Evolutionary conservation across 177 flowering plant genomes (phyloP), one percentile per base, ranked within the genome.

Genomic region (Vitis hybrid): DNA sequence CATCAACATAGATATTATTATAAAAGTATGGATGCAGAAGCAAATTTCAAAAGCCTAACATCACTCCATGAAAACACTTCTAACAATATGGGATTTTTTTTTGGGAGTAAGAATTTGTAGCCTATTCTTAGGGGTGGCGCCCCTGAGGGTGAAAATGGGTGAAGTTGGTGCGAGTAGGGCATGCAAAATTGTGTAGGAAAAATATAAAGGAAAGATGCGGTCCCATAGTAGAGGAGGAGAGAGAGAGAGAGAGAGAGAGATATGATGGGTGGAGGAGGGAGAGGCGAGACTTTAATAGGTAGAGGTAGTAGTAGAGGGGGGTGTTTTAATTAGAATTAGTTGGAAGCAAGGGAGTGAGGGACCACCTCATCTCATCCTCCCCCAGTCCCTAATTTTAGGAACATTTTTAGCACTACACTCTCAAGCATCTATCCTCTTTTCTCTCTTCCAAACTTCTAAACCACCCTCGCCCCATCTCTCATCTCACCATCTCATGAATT

Each of bases 311-410:
- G 28, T 24, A 24, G 28, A 24, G 28, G 28, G 28, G 28, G 28
- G 28, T 24, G 28, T 24, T 24, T 81, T 84, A 80, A 82, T 81
- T 75, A 71, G 82, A 84, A 80, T 87, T 87, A 81, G 85, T 82
- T 83, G 72, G 76, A 24, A 24, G 28, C 28, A 24, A 24, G 81
- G 83, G 75, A 83, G 79, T 24, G 19, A 11, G 72, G 92, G 91
- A 87, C 92, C 95, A 88, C 90, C 73, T 74, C 75, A 68, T 73
- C 82, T 72, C 80, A 53, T 70, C 70, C 66, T 71, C 73, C 71
- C 52, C 69, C 77, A 83, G 84, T 77, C 74, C 68, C 89, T 79
- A 62, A 66, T 80, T 83, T 79, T 71, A 64, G 83, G 79, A 74
- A 76, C 75, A 73, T 11, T 74, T 76, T 75, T 64, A 64, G 22